Percentiles rank a stretch among this genome's conserved stretches.
Evolutionary conservation across 805 yeast genomes (phyloP).

Genomic region (Hanseniaspora meyeri): DNA sequence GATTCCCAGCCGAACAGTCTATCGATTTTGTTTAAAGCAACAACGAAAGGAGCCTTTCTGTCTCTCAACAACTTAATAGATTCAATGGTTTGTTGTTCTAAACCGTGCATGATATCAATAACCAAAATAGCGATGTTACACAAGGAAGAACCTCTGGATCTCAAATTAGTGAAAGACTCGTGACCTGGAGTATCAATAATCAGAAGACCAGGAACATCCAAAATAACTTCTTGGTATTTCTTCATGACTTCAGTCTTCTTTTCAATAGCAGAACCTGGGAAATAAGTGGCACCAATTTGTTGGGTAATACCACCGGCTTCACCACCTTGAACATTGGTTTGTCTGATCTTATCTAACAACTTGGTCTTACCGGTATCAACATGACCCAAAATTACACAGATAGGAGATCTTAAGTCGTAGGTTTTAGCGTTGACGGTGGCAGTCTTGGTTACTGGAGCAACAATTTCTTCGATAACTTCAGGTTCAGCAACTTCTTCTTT

Average conservation of each 20-base stretch:
- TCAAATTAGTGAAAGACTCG: slow-evolving; percentile 94
- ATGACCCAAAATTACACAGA: slow-evolving; percentile 97
- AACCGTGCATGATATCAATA: slow-evolving; percentile 97
- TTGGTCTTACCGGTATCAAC: slow-evolving; percentile 99
- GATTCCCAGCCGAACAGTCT: slow-evolving; percentile 91
- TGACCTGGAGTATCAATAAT: slow-evolving; percentile 99
- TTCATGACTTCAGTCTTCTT: slow-evolving; percentile 88
- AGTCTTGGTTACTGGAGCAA: slow-evolving; percentile 22
- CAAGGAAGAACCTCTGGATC: slow-evolving; percentile 96
- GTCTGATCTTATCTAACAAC: slow-evolving; percentile 90
- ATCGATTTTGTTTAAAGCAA: slow-evolving; percentile 94
- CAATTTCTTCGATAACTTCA: slow-evolving; percentile 26
- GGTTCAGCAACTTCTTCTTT: slow-evolving; percentile 21
- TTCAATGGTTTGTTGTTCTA: slow-evolving; percentile 95
- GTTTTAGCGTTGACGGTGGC: slow-evolving; percentile 28
- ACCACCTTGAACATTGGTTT: slow-evolving; percentile 98
- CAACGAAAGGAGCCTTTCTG: slow-evolving; percentile 94
- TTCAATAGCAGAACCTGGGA: slow-evolving; percentile 90
- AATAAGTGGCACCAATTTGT: slow-evolving; percentile 99
- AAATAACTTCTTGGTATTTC: slow-evolving; percentile 66
- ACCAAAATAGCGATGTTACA: slow-evolving; percentile 99
- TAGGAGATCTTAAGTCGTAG: slow-evolving; percentile 84
- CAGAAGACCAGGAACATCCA: slow-evolving; percentile 92
- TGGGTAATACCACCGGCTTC: slow-evolving; percentile 99
- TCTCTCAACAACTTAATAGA: slow-evolving; percentile 85